Conservation (phyloP, 2,329 filamentous ascomycete species). For the Talaromyces verruculosus region DNA sequence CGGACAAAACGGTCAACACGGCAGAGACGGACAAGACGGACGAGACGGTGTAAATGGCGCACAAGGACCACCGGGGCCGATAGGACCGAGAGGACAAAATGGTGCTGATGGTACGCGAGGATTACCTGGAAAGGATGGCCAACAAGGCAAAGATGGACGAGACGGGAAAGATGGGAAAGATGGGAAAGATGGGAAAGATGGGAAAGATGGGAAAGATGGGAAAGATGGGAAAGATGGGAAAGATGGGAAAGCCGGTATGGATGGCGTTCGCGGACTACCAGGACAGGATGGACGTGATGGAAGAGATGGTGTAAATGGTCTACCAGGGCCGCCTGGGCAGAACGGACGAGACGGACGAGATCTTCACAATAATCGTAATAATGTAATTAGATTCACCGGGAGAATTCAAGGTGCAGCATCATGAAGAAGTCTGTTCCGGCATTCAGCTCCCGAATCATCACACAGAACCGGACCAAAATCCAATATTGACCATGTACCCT, state of each 20-base stretch:
- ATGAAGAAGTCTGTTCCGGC: conserved; percentile 14
- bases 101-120: not conserved
- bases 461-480: too few relatives aligned
- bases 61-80: conserved; percentile 1
- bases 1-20: not conserved
- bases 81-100: not conserved
- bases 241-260: not conserved
- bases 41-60: not conserved
- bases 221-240: not conserved
- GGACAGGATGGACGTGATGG: conserved; percentile 7
- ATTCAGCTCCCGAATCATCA: not conserved
- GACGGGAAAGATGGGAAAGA: not conserved
- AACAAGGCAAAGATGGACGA: not conserved
- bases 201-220: not conserved
- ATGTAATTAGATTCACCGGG: not conserved
- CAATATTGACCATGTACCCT: too few relatives aligned
- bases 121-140: not conserved
- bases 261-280: not conserved
- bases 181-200: not conserved
- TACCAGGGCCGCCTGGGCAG: not conserved
- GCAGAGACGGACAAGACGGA: not conserved
- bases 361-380: not conserved
- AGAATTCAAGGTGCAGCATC: not conserved
- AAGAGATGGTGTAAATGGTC: not conserved
- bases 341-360: conserved; percentile 3